Conservation (phyloP, 2,329 filamentous ascomycete genomes). For the Coniochaeta prunicola region DNA sequence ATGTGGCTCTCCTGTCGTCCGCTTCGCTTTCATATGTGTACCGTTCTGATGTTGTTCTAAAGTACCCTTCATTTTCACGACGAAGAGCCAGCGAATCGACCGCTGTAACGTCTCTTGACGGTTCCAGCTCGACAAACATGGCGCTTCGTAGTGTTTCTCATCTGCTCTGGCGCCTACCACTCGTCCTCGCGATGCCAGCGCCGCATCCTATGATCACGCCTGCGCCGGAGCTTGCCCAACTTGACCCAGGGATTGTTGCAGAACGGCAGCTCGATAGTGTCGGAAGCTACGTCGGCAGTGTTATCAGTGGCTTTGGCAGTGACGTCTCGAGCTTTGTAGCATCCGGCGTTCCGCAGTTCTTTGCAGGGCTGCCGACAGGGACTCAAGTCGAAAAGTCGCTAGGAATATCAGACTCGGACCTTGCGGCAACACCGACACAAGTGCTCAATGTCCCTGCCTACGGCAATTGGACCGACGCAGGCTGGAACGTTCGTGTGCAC, state of each 20-base stretch:
- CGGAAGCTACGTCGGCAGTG: conserved; percentile 41
- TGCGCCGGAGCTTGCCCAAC: conserved; percentile 12
- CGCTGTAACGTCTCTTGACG: not conserved
- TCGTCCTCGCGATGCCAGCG: not conserved
- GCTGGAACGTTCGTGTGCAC: conserved; percentile 70
- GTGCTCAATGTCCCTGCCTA: conserved; percentile 66
- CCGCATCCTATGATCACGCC: conserved; percentile 18
- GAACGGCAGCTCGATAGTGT: conserved; percentile 28
- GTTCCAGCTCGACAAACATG: not conserved
- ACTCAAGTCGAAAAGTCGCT: conserved; percentile 53
- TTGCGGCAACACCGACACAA: conserved; percentile 58
- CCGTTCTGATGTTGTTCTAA: not conserved
- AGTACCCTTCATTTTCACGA: not conserved
- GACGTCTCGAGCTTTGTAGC: conserved; percentile 53
- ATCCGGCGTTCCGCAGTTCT: conserved; percentile 60
- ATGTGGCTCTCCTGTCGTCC: not conserved
- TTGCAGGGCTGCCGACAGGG: conserved; percentile 58
- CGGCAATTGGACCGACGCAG: conserved; percentile 71
- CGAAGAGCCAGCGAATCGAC: not conserved
- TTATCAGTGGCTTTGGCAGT: conserved; percentile 44
- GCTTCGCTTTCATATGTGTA: not conserved
- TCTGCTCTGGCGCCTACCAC: not conserved
- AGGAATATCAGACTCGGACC: conserved; percentile 48
- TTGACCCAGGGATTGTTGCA: conserved; percentile 9
- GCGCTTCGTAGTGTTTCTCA: not conserved